Conservation (phyloP, 257 asterid genomes). For the Phtheirospermum japonicum region DNA sequence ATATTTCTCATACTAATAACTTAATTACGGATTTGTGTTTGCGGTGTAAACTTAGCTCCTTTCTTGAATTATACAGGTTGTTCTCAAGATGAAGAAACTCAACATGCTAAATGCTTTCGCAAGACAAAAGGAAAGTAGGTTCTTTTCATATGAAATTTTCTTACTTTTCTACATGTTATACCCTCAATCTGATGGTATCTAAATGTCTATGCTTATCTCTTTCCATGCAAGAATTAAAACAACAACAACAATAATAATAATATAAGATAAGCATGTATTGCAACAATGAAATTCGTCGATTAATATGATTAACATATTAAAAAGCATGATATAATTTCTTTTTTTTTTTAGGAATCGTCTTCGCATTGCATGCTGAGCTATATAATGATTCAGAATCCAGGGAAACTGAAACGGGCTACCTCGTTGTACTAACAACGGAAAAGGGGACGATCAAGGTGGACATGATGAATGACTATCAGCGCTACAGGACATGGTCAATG, state of each 20-base stretch:
- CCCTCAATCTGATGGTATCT: slow-evolving; percentile 9
- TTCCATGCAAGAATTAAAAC: too few relatives aligned
- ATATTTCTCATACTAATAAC: slow-evolving; percentile 11
- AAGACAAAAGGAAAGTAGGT: slow-evolving; percentile 71
- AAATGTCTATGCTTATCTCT: too few relatives aligned
- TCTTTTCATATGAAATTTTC: slow-evolving; percentile 18
- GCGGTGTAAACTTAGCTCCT: slow-evolving; percentile 17
- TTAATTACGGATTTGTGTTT: neutral
- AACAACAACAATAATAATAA: too few relatives aligned
- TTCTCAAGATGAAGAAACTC: slow-evolving; percentile 67
- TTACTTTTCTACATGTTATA: slow-evolving; percentile 14
- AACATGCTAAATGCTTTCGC: slow-evolving; percentile 57
- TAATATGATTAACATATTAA: too few relatives aligned
- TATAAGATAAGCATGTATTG: too few relatives aligned
- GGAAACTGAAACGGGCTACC: slow-evolving; percentile 57
- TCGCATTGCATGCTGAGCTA: slow-evolving; percentile 60
- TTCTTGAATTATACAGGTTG: slow-evolving; percentile 46
- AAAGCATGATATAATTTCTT: too few relatives aligned
- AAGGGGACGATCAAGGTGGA: slow-evolving; percentile 67
- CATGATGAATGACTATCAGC: slow-evolving; percentile 62
- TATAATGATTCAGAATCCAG: slow-evolving; percentile 59
- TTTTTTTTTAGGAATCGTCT: slow-evolving; percentile 43
- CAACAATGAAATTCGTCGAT: too few relatives aligned
- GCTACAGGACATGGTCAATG: slow-evolving; percentile 67
- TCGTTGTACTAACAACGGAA: slow-evolving; percentile 62